phyloP scores from a whole-genome alignment of 2,329 filamentous ascomycete genomes.

The Sclerotinia minor region DNA sequence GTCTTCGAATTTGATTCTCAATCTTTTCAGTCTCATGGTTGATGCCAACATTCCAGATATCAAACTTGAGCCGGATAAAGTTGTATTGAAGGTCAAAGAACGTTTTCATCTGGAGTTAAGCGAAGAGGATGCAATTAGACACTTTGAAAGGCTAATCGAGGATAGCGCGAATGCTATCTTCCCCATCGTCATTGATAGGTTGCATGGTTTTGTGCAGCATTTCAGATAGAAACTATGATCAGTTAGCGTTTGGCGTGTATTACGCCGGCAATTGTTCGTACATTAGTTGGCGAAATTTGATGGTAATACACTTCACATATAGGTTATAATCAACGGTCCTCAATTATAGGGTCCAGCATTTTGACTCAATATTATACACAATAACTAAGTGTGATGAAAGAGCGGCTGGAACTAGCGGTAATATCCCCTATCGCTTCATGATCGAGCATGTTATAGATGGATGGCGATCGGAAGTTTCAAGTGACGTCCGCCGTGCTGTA shows the following conservation, averaged over 20 bases:
- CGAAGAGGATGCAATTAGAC: constrained; percentile 87
- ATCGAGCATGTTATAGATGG: neutral
- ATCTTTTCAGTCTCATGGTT: constrained; percentile 94
- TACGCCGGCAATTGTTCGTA: too few species aligned
- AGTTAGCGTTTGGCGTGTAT: neutral
- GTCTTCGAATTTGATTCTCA: constrained; percentile 85
- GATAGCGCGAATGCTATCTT: constrained; percentile 88
- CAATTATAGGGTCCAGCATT: neutral
- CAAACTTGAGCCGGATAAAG: constrained; percentile 86
- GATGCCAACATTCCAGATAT: constrained; percentile 98
- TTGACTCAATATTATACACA: neutral
- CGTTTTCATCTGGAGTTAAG: constrained; percentile 87
- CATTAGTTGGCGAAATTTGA: too few species aligned
- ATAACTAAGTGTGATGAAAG: neutral
- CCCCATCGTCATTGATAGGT: constrained; percentile 88
- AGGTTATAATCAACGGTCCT: neutral
- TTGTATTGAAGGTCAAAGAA: constrained; percentile 92
- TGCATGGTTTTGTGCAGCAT: constrained; percentile 92
- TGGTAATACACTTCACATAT: neutral
- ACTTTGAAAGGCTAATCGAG: constrained; percentile 87
- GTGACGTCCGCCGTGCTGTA: neutral
- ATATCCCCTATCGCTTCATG: neutral
- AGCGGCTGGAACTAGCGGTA: neutral
- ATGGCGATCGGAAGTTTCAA: neutral
- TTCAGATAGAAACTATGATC: constrained; percentile 64